A percentile compares a stretch with the other conserved stretches of the same genome.
These are phyloP conservation scores for Picea abies DNA, from an alignment of 83 land plant species.

Conservation along the genomic window DNA sequence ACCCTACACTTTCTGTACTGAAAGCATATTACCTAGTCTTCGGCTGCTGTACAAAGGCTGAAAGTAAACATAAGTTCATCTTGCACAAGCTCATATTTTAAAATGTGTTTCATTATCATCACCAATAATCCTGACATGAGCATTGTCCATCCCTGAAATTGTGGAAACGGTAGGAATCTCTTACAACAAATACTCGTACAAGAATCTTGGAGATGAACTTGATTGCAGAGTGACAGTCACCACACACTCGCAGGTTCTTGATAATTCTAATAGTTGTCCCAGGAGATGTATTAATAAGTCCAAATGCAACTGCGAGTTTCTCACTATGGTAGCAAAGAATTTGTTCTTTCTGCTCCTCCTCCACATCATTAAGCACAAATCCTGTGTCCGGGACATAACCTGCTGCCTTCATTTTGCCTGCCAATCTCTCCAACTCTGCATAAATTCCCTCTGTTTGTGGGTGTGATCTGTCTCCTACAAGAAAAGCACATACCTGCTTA, in stretches of 20 bases:
- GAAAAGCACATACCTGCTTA: not conserved
- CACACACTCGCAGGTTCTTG: slow-evolving; percentile 6
- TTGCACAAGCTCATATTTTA: too few species aligned
- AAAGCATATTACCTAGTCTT: too few species aligned
- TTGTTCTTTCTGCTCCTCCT: slow-evolving; percentile 36
- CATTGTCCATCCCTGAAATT: too few species aligned
- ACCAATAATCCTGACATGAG: too few species aligned
- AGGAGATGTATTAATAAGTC: slow-evolving; percentile 32
- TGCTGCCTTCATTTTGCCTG: slow-evolving; percentile 33
- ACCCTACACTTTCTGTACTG: too few species aligned
- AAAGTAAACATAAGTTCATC: too few species aligned
- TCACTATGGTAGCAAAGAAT: slow-evolving; percentile 60
- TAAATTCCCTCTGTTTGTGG: slow-evolving; percentile 40
- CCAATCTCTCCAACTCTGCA: slow-evolving; percentile 33
- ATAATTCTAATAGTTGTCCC: slow-evolving; percentile 3
- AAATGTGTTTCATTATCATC: too few species aligned
- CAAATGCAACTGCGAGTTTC: slow-evolving; percentile 38
- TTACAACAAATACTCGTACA: not conserved
- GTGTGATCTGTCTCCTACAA: slow-evolving; percentile 32
- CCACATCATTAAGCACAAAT: slow-evolving; percentile 40
- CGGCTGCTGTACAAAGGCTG: too few species aligned
- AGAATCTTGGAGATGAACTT: too few species aligned
- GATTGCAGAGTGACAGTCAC: too few species aligned
- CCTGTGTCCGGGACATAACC: slow-evolving; percentile 49
- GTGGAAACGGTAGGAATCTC: not conserved